These are phyloP conservation scores for Apiospora rasikravindrae DNA, from an alignment of 2,329 filamentous ascomycete species.

Conservation along the genomic window DNA sequence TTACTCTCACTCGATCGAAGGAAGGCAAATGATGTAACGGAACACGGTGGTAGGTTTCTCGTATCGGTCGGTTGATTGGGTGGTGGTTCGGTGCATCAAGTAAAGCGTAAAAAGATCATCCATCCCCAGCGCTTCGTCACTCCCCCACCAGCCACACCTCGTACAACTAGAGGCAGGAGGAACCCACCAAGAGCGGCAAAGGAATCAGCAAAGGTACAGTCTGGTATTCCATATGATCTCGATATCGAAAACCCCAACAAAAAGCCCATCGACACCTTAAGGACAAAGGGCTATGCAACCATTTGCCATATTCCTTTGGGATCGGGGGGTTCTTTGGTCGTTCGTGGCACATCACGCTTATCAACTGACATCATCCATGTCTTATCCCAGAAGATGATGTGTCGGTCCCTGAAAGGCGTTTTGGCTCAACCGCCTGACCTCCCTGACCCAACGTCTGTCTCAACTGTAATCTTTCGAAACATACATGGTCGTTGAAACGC, in stretches of 20 bases:
- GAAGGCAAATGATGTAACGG: not conserved
- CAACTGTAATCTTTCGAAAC: not conserved
- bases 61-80: too few species aligned
- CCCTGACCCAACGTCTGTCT: not conserved
- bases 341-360: constrained; percentile 6
- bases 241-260: not conserved
- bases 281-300: not conserved
- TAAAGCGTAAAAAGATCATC: not conserved
- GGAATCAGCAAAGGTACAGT: not conserved
- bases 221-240: not conserved
- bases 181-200: not conserved
- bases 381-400: not conserved
- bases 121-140: not conserved
- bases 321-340: not conserved
- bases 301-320: not conserved
- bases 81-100: not conserved
- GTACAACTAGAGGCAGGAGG: not conserved
- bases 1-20: not conserved
- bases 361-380: not conserved
- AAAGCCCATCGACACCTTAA: not conserved
- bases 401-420: not conserved
- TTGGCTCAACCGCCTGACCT: not conserved
- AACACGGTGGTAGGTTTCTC: not conserved
- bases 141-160: not conserved
- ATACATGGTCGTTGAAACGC: not conserved